Conservation (phyloP, 2,329 filamentous ascomycete species). For the Scytalidium lignicola region DNA sequence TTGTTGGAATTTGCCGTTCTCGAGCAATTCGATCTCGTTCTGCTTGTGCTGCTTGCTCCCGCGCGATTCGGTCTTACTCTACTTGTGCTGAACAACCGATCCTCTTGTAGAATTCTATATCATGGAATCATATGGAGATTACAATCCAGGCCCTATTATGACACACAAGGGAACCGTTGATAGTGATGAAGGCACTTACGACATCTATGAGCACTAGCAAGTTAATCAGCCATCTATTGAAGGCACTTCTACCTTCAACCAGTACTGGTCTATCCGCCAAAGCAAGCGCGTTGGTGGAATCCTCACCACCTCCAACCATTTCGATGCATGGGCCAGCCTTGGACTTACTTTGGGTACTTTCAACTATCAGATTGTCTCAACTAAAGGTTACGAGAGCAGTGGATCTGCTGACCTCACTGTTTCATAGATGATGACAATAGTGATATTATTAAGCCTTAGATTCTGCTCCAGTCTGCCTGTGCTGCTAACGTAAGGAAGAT, state of each 20-base stretch:
- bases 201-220: conserved; percentile 30
- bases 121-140: too few species aligned
- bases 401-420: conserved; percentile 3
- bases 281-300: conserved; percentile 44
- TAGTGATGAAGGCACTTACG: conserved; percentile 47
- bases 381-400: conserved; percentile 2
- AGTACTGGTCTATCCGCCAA: conserved; percentile 47
- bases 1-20: too few species aligned
- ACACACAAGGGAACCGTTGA: conserved; percentile 45
- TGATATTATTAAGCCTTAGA: too few species aligned
- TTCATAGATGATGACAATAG: too few species aligned
- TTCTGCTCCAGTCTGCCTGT: too few species aligned
- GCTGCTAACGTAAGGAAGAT: too few species aligned
- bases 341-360: conserved; percentile 40
- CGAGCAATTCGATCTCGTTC: too few species aligned
- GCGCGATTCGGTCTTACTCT: too few species aligned
- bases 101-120: neutral
- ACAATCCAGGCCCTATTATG: too few species aligned
- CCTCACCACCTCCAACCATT: conserved; percentile 43
- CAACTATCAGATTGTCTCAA: conserved; percentile 68
- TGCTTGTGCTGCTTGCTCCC: too few species aligned
- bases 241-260: conserved; percentile 44
- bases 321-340: conserved; percentile 43
- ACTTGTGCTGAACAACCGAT: too few species aligned
- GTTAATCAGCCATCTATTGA: neutral